These are phyloP conservation scores for Tolypocladium guangdongense DNA, from an alignment of 2,329 filamentous ascomycete species.

Conservation along the genomic window DNA sequence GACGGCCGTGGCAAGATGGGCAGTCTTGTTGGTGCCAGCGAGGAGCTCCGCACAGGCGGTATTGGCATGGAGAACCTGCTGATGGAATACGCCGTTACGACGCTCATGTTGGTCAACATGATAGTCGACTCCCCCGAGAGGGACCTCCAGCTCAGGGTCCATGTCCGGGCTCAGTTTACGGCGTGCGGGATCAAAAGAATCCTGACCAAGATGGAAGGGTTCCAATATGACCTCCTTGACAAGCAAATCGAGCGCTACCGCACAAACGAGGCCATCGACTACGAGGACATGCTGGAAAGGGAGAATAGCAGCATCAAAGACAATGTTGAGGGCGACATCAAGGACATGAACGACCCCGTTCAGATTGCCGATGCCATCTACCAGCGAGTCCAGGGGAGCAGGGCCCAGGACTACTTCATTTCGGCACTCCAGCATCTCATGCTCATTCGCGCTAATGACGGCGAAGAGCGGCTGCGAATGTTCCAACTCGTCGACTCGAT, in stretches of 20 bases:
- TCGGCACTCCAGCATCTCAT: constrained; percentile 92
- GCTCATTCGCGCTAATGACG: constrained; percentile 81
- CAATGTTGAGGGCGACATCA: constrained; percentile 71
- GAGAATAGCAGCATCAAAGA: constrained; percentile 89
- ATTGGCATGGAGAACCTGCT: constrained; percentile 98
- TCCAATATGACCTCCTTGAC: constrained; percentile 97
- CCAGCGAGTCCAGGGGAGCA: constrained; percentile 68
- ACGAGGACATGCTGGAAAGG: constrained; percentile 89
- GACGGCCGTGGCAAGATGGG: constrained; percentile 98
- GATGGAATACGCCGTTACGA: constrained; percentile 97
- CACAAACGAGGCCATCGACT: constrained; percentile 92
- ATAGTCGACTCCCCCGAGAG: constrained; percentile 82
- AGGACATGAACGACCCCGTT: constrained; percentile 82
- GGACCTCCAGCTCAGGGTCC: constrained; percentile 83
- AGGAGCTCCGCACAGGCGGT: constrained; percentile 89
- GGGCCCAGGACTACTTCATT: constrained; percentile 89
- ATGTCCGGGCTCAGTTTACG: constrained; percentile 92
- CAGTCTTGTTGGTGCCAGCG: constrained; percentile 89
- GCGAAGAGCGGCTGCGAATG: constrained; percentile 85
- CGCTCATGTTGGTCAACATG: constrained; percentile 93
- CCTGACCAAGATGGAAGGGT: constrained; percentile 91
- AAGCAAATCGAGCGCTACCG: constrained; percentile 94
- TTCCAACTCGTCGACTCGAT: constrained; percentile 98
- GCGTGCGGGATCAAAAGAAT: constrained; percentile 92
- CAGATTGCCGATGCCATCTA: constrained; percentile 94